Evolutionary conservation across 306 rosid genomes (phyloP), one percentile per base, ranked within the genome.

Genomic region (Lathyrus oleraceus): DNA sequence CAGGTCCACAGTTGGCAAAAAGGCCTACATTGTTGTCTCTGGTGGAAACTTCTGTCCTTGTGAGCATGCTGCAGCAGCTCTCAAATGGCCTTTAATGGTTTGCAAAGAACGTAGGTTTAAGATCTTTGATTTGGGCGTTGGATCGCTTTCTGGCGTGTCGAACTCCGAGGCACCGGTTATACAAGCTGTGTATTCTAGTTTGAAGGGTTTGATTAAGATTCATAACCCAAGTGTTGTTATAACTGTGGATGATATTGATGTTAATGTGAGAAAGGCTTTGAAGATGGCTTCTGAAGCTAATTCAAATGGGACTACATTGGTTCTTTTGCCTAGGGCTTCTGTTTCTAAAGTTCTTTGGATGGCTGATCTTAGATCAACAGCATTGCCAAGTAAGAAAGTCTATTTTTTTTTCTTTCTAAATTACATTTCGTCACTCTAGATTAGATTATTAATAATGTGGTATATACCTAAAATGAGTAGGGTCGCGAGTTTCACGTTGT

Each of bases 161-260:
- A 72, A 91, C 30, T 94, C 99, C 0, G 97, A 94, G 80, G 91
- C 92, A 13, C 92, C 94, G 3, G 82, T 91, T 20, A 77, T 94
- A 30, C 92, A 94, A 57, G 86, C 85, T 40, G 87, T 94, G 70
- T 94, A 91, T 56, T 83, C 96, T 5, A 87, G 99, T 84, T 68
- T 91, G 92, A 94, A 91, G 80, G 97, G 99, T 27, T 85, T 94
- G 89, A 83, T 94, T 61, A 87, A 82, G 53, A 89, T 91, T 66
- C 97, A 94, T 32, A 91, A 88, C 64, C 99, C 97, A 3, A 91
- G 96, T 58, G 89, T 91, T 17, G 85, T 94, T 28, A 86, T 94
- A 48, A 78, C 92, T 8, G 92, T 87, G 38, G 90, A 84, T 57
- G 89, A 94, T 47, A 72, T 81, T 76, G 91, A 91, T 43, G 78